Base-by-base conservation (phyloP, 108 stramenopile species). In the Nannochloropsis salina region DNA sequence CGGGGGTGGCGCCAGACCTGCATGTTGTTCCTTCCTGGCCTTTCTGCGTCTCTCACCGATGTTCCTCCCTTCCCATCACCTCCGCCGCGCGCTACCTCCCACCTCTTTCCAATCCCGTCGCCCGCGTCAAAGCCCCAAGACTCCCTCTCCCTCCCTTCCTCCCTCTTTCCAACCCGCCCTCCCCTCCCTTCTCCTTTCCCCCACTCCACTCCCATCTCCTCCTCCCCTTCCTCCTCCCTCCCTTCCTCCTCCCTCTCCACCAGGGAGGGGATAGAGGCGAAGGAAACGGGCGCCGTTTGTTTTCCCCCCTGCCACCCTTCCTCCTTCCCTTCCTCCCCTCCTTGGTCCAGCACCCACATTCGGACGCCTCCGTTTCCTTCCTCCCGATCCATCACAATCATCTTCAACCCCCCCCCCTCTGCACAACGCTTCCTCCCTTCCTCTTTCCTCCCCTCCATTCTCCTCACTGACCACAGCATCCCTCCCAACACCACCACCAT, bases 241-340 rank as follows among this genome's bases (percentile, higher is more conserved):
- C 15, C 8, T n/a, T 74, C 61, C 61, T 74, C 61, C 20, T 74
- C n/a, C 61, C 15, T n/a, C 20, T 74, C 6, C 61, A 74, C 61
- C n/a, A 15, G 20, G 2, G 61, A 74, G 1, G 61, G 61, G 15
- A 74, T n/a, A 3, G 61, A n/a, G 20, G 61, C 15, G 61, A 74
- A 74, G 20, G 61, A 74, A n/a, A n/a, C 4, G 15, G 61, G 15
- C 61, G 61, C 61, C 61, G 61, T 74, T 31, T n/a, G 61, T 74
- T n/a, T 3, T n/a, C 61, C 61, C 20, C 61, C 6, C 61, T 74
- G 15, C 61, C 4, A n/a, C 61, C 61, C 61, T 3, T 74, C 61
- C 61, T 74, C 8, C 61, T 74, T 74, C 61, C 61, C 61, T 74
- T n/a, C 61, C 61, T 74, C 61, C 8, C n/a, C 61, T n/a, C 61